Evolutionary conservation across 495 filamentous ascomycete genomes (phyloP).

Genomic region (Aspergillus bertholletiae): DNA sequence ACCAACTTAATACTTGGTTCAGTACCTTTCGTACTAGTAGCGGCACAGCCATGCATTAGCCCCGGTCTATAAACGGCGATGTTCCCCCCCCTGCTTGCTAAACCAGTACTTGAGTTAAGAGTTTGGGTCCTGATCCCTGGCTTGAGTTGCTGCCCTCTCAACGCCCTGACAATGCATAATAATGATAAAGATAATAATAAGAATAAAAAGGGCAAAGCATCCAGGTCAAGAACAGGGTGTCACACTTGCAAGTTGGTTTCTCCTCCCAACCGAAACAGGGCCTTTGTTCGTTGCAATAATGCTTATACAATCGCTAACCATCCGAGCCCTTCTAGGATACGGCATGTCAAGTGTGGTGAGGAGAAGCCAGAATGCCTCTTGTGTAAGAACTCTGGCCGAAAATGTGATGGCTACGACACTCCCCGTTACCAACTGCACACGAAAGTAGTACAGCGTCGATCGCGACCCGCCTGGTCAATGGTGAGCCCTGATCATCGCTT

Average conservation of each 20-base stretch:
- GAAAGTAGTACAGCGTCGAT: not conserved
- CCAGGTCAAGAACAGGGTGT: not conserved
- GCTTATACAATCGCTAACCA: not conserved
- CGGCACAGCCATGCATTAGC: not conserved
- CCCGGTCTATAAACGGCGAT: not conserved
- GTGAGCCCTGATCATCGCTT: constrained; percentile 5
- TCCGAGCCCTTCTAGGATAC: constrained; percentile 33
- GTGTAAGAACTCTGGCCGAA: constrained; percentile 44
- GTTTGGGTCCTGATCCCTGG: not conserved
- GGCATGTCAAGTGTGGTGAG: constrained; percentile 56
- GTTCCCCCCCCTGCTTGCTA: no score
- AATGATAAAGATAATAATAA: no score
- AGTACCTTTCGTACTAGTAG: not conserved
- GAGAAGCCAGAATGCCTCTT: constrained; percentile 39
- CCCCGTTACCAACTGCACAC: constrained; percentile 6
- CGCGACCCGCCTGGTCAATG: not conserved
- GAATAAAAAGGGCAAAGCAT: not conserved
- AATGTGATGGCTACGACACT: constrained; percentile 29
- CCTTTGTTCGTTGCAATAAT: not conserved
- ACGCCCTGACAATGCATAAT: not conserved
- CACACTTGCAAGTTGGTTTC: not conserved
- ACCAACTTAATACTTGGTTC: not conserved
- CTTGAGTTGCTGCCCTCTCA: not conserved
- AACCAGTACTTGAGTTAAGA: no score
- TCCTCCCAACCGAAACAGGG: not conserved